A percentile compares a stretch with the other conserved stretches of the same genome.
Conservation (phyloP, 1,284 basidiomycete species). For the Ustilago crameri region DNA sequence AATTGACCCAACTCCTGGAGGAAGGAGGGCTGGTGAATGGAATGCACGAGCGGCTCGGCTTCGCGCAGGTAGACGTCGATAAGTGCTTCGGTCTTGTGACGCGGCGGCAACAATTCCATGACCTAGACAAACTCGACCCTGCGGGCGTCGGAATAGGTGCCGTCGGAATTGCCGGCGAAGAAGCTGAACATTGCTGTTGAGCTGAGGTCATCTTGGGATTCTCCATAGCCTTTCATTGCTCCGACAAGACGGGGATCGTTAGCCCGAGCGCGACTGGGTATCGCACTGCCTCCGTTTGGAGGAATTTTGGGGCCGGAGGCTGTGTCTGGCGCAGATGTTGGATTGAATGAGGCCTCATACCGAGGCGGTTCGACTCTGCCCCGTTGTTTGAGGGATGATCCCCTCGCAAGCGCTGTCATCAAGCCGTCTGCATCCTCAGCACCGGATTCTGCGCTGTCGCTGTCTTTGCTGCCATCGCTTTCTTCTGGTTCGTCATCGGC, state of each 20-base stretch:
- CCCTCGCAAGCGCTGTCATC: conserved; percentile 25
- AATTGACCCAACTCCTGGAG: conserved; percentile 30
- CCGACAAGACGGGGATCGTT: background rate
- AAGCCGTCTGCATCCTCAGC: conserved; percentile 35
- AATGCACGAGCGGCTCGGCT: conserved; percentile 39
- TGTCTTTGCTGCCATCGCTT: conserved; percentile 39
- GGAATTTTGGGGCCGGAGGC: background rate
- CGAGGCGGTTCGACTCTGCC: conserved; percentile 2
- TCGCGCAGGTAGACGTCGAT: conserved; percentile 38
- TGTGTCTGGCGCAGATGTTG: background rate
- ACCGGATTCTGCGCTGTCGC: conserved; percentile 32
- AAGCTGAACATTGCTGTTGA: conserved; percentile 23
- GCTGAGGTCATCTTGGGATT: conserved; percentile 6
- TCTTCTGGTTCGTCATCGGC: conserved; percentile 20
- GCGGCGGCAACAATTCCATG: conserved; percentile 24
- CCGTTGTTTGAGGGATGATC: conserved; percentile 23
- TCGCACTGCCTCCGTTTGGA: background rate
- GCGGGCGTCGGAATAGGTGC: background rate
- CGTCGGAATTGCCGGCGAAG: conserved; percentile 2
- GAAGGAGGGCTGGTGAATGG: conserved; percentile 34
- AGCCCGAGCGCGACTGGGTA: background rate
- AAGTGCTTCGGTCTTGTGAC: conserved; percentile 33
- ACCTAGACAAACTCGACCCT: conserved; percentile 13
- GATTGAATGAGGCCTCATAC: background rate
- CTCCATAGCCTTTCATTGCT: background rate